These are phyloP conservation scores for Aspergillus floridensis DNA, from an alignment of 2,329 filamentous ascomycete genomes.

Conservation along the genomic window DNA sequence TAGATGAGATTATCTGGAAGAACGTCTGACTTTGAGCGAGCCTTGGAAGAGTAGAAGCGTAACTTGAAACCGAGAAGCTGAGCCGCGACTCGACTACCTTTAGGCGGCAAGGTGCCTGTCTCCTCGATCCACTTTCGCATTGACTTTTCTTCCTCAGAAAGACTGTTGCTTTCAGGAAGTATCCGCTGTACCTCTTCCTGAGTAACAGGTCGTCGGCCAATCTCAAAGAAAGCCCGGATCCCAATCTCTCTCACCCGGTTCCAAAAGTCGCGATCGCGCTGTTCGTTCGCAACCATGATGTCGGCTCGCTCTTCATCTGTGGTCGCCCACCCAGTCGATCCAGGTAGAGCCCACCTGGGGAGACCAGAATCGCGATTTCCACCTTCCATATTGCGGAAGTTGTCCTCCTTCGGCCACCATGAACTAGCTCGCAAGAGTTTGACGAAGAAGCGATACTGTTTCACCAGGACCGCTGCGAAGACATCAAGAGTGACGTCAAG, in stretches of 20 bases:
- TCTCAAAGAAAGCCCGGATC: slow-evolving; percentile 82
- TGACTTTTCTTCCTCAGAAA: slow-evolving; percentile 52
- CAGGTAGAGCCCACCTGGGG: slow-evolving; percentile 82
- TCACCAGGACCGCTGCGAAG: slow-evolving; percentile 88
- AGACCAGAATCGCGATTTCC: slow-evolving; percentile 56
- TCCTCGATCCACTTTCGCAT: slow-evolving; percentile 72
- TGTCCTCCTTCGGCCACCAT: slow-evolving; percentile 82
- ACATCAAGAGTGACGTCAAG: slow-evolving; percentile 94
- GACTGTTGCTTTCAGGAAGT: slow-evolving; percentile 39
- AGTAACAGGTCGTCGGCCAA: slow-evolving; percentile 69
- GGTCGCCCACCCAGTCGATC: slow-evolving; percentile 60
- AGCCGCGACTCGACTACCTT: slow-evolving; percentile 86
- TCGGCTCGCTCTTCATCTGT: slow-evolving; percentile 67
- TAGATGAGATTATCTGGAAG: slow-evolving; percentile 92
- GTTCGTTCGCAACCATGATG: slow-evolving; percentile 56
- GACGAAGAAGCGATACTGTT: slow-evolving; percentile 90
- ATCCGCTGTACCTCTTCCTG: slow-evolving; percentile 55
- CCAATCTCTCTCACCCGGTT: slow-evolving; percentile 70
- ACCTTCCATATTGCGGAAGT: slow-evolving; percentile 39
- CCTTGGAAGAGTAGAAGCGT: slow-evolving; percentile 83
- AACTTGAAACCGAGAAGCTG: slow-evolving; percentile 97
- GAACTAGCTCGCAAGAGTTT: slow-evolving; percentile 88
- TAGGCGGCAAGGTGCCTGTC: slow-evolving; percentile 77
- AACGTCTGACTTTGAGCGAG: slow-evolving; percentile 70
- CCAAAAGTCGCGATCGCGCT: slow-evolving; percentile 79